Conservation (phyloP, 768 basidiomycete genomes). For the Hemileccinum rubropunctum region DNA sequence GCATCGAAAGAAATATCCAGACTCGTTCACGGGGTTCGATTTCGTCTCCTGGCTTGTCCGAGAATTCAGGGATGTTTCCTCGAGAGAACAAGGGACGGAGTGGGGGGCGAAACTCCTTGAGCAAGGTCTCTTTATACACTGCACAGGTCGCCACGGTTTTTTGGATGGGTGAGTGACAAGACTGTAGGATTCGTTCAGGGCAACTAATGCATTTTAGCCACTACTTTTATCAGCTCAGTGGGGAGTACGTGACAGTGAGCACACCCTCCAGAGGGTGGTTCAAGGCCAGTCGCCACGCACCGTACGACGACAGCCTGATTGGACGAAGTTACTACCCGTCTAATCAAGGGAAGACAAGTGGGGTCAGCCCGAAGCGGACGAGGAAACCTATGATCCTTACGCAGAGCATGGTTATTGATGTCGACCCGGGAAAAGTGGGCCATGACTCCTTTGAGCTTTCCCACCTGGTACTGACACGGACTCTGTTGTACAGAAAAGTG, state of each 20-base stretch:
- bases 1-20: constrained; percentile 70
- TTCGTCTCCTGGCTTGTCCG: constrained; percentile 91
- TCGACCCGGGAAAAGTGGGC: constrained; percentile 70
- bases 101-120: constrained; percentile 76
- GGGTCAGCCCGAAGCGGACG: constrained; percentile 41
- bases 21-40: constrained; percentile 86
- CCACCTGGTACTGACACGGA: constrained; percentile 7
- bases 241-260: constrained; percentile 68
- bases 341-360: constrained; percentile 34
- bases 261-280: constrained; percentile 73
- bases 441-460: background rate
- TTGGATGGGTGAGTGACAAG: constrained; percentile 68
- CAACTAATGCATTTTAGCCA: constrained; percentile 48
- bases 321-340: constrained; percentile 37
- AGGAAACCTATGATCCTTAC: constrained; percentile 72
- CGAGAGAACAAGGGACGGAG: constrained; percentile 74
- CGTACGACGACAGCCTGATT: constrained; percentile 41
- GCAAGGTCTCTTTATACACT: constrained; percentile 85
- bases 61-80: constrained; percentile 86
- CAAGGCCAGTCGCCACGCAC: constrained; percentile 41
- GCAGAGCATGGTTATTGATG: constrained; percentile 88
- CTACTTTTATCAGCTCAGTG: constrained; percentile 83
- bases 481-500: constrained; percentile 58
- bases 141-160: constrained; percentile 74
- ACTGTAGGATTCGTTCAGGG: background rate